Conservation (phyloP, 2,329 filamentous ascomycete species). For the Orbilia javanica region DNA sequence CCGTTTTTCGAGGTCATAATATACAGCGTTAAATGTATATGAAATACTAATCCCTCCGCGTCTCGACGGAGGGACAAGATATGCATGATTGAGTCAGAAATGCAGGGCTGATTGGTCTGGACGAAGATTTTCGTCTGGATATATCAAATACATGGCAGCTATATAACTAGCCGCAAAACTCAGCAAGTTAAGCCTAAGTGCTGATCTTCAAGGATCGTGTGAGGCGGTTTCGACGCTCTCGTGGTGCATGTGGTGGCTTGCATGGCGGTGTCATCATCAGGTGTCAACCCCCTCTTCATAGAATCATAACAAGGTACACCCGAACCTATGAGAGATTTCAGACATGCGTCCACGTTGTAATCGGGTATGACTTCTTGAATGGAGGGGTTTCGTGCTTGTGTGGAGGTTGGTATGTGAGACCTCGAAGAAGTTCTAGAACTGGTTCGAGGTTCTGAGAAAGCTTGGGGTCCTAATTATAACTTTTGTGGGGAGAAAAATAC, state of each 20-base stretch:
- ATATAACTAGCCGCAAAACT: neutral
- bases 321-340: neutral
- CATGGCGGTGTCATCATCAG: slow-evolving; percentile 24
- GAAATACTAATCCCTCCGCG: slow-evolving; percentile 1
- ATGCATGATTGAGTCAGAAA: slow-evolving; percentile 31
- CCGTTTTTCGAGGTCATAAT: slow-evolving; percentile 7
- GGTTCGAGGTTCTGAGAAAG: neutral
- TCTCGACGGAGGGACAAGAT: neutral
- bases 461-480: neutral
- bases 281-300: neutral
- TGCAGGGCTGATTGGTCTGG: slow-evolving; percentile 7
- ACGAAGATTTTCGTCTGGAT: neutral
- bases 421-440: neutral
- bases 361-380: slow-evolving; percentile 12
- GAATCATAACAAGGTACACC: neutral
- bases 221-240: slow-evolving; percentile 16
- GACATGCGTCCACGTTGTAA: neutral
- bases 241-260: slow-evolving; percentile 1
- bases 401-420: neutral
- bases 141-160: neutral
- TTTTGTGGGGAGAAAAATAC: neutral
- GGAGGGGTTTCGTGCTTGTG: neutral
- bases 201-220: no score
- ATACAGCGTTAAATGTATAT: neutral
- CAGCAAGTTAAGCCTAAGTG: neutral